phyloP scores from a whole-genome alignment of 768 basidiomycete genomes.

The Lactarius sanguifluus region DNA sequence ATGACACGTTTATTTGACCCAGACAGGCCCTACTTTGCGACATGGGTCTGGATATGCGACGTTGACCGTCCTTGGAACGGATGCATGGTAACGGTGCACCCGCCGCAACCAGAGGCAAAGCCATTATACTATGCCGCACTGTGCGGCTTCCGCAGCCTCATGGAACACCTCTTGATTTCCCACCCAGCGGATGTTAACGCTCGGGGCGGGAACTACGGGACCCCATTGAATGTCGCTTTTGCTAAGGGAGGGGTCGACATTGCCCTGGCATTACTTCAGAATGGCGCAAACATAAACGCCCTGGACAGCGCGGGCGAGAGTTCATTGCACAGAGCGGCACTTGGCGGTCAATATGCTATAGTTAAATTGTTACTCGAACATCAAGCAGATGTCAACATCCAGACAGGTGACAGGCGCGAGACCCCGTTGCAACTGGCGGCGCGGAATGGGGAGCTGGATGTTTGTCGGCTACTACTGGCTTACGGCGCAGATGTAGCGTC shows the following conservation, averaged over 20 bases:
- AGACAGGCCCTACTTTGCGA: background rate
- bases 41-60: constrained; percentile 13
- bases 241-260: background rate
- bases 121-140: constrained; percentile 6
- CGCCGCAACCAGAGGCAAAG: background rate
- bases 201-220: background rate
- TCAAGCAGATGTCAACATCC: background rate
- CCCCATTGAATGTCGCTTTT: background rate
- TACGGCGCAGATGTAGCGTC: background rate
- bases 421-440: background rate
- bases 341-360: background rate
- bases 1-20: constrained; percentile 5
- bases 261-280: background rate
- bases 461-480: background rate
- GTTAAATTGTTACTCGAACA: constrained; percentile 1
- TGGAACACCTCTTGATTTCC: background rate
- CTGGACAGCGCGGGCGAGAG: background rate
- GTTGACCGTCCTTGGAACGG: background rate
- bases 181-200: background rate
- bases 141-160: background rate
- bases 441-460: background rate
- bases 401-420: background rate
- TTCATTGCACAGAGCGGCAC: background rate
- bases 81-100: background rate
- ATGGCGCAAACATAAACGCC: background rate